Conservation (phyloP, 306 rosid species). For the Glycine latifolia region DNA sequence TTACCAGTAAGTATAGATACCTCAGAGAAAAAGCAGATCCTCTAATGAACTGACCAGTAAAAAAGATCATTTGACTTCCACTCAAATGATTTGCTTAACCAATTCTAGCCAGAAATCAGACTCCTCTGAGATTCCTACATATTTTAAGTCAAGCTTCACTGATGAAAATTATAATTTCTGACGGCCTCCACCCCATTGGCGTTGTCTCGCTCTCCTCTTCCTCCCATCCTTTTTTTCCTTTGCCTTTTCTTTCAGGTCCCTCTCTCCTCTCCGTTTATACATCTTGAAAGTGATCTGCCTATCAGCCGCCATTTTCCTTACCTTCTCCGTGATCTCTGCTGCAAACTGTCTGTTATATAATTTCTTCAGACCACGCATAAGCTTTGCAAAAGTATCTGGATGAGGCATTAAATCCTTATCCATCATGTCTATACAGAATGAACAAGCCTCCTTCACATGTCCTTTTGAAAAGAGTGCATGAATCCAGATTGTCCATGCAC, state of each 20-base stretch:
- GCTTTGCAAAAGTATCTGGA: slow-evolving; percentile 86
- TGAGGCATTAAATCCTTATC: slow-evolving; percentile 80
- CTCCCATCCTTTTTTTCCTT: slow-evolving; percentile 76
- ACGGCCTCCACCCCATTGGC: slow-evolving; percentile 60
- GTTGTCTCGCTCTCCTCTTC: slow-evolving; percentile 72
- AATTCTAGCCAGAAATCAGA: neutral
- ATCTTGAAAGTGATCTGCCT: slow-evolving; percentile 80
- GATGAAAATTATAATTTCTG: slow-evolving; percentile 47
- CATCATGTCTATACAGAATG: slow-evolving; percentile 85
- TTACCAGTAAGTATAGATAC: too few species aligned
- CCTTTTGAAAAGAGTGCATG: slow-evolving; percentile 83
- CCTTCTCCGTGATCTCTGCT: slow-evolving; percentile 89
- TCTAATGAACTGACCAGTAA: neutral
- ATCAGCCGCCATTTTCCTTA: slow-evolving; percentile 90
- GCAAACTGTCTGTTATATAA: slow-evolving; percentile 75
- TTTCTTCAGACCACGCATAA: slow-evolving; percentile 76
- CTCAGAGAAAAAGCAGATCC: too few species aligned
- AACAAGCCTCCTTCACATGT: slow-evolving; percentile 88
- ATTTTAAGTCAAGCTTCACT: slow-evolving; percentile 3
- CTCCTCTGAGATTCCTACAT: neutral
- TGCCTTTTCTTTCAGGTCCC: slow-evolving; percentile 74
- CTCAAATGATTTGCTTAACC: neutral
- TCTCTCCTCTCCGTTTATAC: slow-evolving; percentile 84
- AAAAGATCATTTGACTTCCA: slow-evolving; percentile 2
- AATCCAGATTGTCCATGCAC: slow-evolving; percentile 92